These are phyloP conservation scores for Lachnellula arida DNA, from an alignment of 2,329 filamentous ascomycete genomes.

Conservation along the genomic window DNA sequence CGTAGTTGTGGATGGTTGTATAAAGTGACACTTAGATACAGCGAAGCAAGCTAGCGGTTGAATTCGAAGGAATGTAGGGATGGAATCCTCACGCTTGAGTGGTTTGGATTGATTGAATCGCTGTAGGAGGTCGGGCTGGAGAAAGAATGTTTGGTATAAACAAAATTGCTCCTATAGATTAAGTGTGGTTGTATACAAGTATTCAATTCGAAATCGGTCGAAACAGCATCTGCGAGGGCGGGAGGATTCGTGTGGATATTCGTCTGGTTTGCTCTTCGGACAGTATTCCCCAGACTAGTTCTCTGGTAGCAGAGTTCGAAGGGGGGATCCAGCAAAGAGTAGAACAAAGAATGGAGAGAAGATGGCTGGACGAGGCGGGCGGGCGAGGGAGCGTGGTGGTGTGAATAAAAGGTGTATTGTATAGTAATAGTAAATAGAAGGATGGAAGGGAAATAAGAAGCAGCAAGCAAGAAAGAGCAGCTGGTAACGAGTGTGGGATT, in stretches of 20 bases:
- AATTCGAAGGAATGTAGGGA: background rate
- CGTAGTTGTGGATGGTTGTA: constrained; percentile 29
- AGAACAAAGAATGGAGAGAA: constrained; percentile 33
- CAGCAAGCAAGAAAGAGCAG: constrained; percentile 20
- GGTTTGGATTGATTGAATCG: background rate
- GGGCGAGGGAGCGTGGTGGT: constrained; percentile 18
- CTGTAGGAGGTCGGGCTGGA: constrained; percentile 4
- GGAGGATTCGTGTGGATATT: constrained; percentile 1
- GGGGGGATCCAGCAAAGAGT: constrained; percentile 16
- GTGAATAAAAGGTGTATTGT: constrained; percentile 19
- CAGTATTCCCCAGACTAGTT: background rate
- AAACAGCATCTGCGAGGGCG: constrained; percentile 11
- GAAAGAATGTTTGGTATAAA: constrained; percentile 20
- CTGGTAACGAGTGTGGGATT: constrained; percentile 21
- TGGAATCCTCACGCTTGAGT: background rate
- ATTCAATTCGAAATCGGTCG: constrained; percentile 14
- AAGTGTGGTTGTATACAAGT: constrained; percentile 19
- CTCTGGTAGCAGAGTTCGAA: background rate
- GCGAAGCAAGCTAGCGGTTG: too few species aligned
- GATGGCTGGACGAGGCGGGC: constrained; percentile 29
- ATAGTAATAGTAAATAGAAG: constrained; percentile 13
- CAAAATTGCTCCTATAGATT: constrained; percentile 19
- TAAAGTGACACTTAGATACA: constrained; percentile 16
- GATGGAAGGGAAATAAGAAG: constrained; percentile 20
- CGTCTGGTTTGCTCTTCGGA: background rate